Evolutionary conservation across 768 basidiomycete genomes (phyloP).

Genomic region (Tubosaeta sp.): DNA sequence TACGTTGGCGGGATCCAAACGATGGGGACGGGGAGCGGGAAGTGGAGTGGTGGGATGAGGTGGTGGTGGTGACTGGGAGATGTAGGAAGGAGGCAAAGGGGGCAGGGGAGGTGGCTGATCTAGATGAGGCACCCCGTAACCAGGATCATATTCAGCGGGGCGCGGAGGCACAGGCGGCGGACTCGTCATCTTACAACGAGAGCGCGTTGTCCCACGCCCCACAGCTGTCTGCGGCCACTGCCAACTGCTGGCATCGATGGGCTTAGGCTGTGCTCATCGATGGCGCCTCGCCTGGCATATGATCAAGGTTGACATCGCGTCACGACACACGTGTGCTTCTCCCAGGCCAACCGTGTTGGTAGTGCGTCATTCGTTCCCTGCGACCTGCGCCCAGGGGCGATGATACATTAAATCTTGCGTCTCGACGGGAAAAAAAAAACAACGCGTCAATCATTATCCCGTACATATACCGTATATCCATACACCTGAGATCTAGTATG

Average conservation of each 20-base stretch:
- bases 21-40: slow-evolving; percentile 66
- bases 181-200: slow-evolving; percentile 15
- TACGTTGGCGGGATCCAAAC: slow-evolving; percentile 60
- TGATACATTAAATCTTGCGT: background rate
- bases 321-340: background rate
- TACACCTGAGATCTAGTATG: background rate
- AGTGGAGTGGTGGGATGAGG: slow-evolving; percentile 47
- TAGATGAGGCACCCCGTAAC: slow-evolving; percentile 7
- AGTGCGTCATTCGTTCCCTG: too few species aligned
- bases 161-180: slow-evolving; percentile 33
- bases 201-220: background rate
- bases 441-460: background rate
- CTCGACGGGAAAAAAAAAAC: too few species aligned
- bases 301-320: too few species aligned
- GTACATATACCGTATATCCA: background rate
- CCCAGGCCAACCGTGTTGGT: too few species aligned
- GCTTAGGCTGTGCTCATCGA: too few species aligned
- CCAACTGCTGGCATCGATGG: too few species aligned
- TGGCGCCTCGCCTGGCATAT: too few species aligned
- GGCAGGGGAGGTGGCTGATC: slow-evolving; percentile 45
- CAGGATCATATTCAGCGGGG: slow-evolving; percentile 7
- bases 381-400: background rate
- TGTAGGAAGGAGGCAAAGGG: slow-evolving; percentile 41
- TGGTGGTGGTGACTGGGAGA: slow-evolving; percentile 20
- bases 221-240: background rate